phyloP scores from a whole-genome alignment of 2,329 filamentous ascomycete genomes.

The Cladosporium colombiae region DNA sequence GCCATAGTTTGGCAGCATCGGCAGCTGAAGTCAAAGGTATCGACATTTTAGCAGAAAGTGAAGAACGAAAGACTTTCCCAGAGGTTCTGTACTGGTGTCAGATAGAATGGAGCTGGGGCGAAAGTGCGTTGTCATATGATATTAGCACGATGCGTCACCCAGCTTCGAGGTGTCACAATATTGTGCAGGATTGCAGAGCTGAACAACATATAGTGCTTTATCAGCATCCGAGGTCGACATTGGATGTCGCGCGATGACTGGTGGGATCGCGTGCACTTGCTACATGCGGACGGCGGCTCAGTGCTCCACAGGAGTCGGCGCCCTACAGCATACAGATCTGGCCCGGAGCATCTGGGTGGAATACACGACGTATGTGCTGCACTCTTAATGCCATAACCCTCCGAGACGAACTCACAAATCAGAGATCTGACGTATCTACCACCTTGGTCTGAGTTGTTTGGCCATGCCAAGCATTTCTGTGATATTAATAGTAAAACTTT shows the following conservation, averaged over 20 bases:
- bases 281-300: neutral
- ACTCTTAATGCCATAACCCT: neutral
- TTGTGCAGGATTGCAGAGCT: neutral
- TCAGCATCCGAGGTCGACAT: neutral
- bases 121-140: neutral
- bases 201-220: neutral
- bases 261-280: neutral
- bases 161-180: neutral
- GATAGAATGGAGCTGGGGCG: neutral
- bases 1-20: slow-evolving; percentile 4
- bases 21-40: slow-evolving; percentile 13
- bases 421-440: too few species aligned
- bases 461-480: neutral
- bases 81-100: neutral
- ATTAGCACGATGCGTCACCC: neutral
- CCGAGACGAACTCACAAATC: too few species aligned
- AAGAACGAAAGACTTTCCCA: neutral
- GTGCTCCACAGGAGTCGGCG: neutral
- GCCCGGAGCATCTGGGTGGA: neutral
- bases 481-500: neutral
- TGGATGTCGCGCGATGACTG: neutral
- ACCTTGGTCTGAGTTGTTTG: neutral
- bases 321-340: neutral
- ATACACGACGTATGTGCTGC: neutral
- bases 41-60: neutral